Evolutionary conservation across 345 rosid species (phyloP), one percentile per base, ranked within the genome.

Genomic region (Turritis glabra): DNA sequence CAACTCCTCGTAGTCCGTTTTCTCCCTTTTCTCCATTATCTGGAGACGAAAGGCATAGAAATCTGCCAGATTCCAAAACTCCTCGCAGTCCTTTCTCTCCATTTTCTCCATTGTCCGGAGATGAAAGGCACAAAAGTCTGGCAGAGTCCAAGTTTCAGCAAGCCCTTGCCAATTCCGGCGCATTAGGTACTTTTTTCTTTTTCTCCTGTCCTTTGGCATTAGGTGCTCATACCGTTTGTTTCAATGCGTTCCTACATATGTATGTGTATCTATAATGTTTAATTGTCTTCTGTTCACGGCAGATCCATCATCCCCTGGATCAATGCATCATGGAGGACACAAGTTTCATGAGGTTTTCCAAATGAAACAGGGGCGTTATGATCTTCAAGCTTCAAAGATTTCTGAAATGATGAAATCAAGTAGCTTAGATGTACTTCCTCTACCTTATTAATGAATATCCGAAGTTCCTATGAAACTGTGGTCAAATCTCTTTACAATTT

Each of bases 291-390:
- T 58, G 12, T 37, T 37, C 50, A 61, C 35, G 56, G 61, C 76
- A 90, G 98, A 89, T 70, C 68, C 90, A 72, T 76, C 82, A 35
- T 77, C 81, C 2, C 82, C 87, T 79, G 85, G 85, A 44, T 61
- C 67, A 63, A 69, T 79, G 81, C 88, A 85, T 69, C 89, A 80
- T 71, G 82, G 66, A 76, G 96, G 96, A 18, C 92, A 88, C 59
- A 92, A 84, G 77, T 88, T 96, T 79, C 94, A 90, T 18, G 98
- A 96, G 71, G 96, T 89, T 67, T 89, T 92, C 75, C 97, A 88
- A 69, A 67, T 92, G 78, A 92, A 87, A 84, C 98, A 89, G 32
- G 99, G 90, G n/a, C 79, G 87, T 23, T 89, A 89, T 67, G 96
- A 95, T 79, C 89, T 92, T 78, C 84, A 96, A 12, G 87, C 90